These are phyloP conservation scores for Plasmodium knowlesi DNA, from an alignment of 169 alveolate species.

Conservation along the genomic window DNA sequence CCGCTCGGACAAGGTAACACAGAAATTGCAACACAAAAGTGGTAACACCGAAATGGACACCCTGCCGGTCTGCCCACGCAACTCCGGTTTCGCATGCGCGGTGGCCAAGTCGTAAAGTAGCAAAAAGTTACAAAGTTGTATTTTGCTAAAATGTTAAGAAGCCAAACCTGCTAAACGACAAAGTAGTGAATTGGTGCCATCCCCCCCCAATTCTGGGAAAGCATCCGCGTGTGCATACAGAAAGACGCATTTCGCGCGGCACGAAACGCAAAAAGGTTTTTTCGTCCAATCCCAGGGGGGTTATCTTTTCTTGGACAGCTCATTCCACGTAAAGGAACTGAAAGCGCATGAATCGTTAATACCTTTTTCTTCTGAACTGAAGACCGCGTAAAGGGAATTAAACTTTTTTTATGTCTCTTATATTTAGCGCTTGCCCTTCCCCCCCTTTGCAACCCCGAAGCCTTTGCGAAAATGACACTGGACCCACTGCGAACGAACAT, in stretches of 20 bases:
- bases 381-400: not conserved
- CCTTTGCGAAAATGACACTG: not conserved
- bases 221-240: not conserved
- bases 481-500: conserved; percentile 48
- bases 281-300: not conserved
- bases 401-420: not conserved
- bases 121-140: not conserved
- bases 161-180: not conserved
- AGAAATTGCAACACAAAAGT: not conserved
- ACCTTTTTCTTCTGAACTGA: not conserved
- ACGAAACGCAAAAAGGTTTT: not conserved
- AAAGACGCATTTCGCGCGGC: not conserved
- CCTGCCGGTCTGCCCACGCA: not conserved
- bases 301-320: not conserved
- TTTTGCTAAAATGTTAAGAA: not conserved
- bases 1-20: not conserved
- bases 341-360: not conserved
- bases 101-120: not conserved
- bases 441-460: not conserved
- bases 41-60: not conserved
- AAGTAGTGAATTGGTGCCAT: not conserved
- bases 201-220: not conserved
- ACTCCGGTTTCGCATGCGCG: not conserved
- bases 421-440: not conserved
- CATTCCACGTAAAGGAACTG: not conserved